Evolutionary conservation across 1,284 basidiomycete genomes (phyloP), one percentile per base, ranked within the genome.

Genomic region (Mycena sp.): DNA sequence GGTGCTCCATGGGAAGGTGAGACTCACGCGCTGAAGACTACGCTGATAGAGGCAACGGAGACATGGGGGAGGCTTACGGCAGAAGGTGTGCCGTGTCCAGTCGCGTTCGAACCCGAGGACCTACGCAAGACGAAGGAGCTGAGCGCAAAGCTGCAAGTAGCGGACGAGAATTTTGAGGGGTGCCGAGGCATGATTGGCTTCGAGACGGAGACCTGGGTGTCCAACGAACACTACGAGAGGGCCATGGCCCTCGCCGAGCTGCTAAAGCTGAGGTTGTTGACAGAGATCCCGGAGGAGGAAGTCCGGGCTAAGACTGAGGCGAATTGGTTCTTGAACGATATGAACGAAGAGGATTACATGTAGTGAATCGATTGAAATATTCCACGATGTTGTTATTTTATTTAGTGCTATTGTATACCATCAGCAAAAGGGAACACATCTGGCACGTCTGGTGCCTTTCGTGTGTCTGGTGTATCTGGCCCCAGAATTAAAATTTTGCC

Each of bases 1-100:
- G 54, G 78, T 75, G 69, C 29, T 30, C 75, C 73, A 32, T 84
- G 82, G 83, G 80, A 83, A 73, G 83, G 78, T 43, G 83, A 85
- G 71, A 81, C 80, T 52, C 68, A 67, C 72, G 74, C 58, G 55
- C 74, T 85, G 72, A 79, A 81, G 75, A 59, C 51, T 74, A 64
- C 70, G 66, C 78, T 84, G 16, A 79, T 84, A 64, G 61, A 79
- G 51, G 76, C 73, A 63, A 77, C 72, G 68, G 67, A 77, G 64
- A 70, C 35, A 4, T 83, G 81, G 82, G 72, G 69, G 70, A 67
- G 0, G 68, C 75, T 84, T 68, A 70, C 72, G 58, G 76, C 74
- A 63, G 76, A 41, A 69, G 76, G 70, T 38, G 64, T 62, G 61
- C 76, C 79, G 70, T 84, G 82, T 76, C 83, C 83, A 16, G 58